Conservation (phyloP, 1,284 basidiomycete species). For the Irpex lacteus region DNA sequence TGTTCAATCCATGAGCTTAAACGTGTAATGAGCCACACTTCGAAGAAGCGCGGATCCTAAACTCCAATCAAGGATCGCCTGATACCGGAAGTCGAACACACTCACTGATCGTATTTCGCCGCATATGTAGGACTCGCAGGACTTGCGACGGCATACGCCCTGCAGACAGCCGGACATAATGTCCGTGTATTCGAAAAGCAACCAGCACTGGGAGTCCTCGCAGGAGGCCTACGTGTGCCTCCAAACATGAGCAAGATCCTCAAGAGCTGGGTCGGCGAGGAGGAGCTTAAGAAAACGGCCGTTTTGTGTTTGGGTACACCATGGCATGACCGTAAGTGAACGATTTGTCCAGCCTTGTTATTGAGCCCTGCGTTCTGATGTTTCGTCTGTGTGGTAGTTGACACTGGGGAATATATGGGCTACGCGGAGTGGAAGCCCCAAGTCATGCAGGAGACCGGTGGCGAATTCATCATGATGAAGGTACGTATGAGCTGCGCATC, state of each 20-base stretch:
- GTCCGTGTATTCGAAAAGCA: slow-evolving; percentile 48
- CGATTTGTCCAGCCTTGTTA: not conserved
- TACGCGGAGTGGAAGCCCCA: slow-evolving; percentile 49
- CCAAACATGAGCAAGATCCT: slow-evolving; percentile 54
- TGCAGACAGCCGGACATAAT: slow-evolving; percentile 47
- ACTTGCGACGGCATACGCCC: slow-evolving; percentile 48
- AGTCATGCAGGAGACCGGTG: slow-evolving; percentile 52
- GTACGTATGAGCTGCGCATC: slow-evolving; percentile 26
- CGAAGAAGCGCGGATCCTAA: too few species aligned
- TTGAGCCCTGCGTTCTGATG: too few species aligned
- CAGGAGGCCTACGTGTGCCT: slow-evolving; percentile 45
- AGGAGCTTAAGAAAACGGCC: slow-evolving; percentile 32
- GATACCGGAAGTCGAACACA: not conserved
- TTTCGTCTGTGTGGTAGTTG: slow-evolving; percentile 29
- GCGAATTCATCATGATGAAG: slow-evolving; percentile 48
- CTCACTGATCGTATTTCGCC: not conserved
- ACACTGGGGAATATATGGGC: slow-evolving; percentile 43
- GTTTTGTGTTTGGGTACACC: slow-evolving; percentile 29
- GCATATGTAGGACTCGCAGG: slow-evolving; percentile 33
- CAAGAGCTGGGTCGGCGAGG: slow-evolving; percentile 46
- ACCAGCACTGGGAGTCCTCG: slow-evolving; percentile 27
- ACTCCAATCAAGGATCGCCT: not conserved
- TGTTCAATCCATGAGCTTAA: too few species aligned
- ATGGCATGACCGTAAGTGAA: slow-evolving; percentile 28
- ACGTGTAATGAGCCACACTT: too few species aligned